These are phyloP conservation scores for Didymella glomerata DNA, from an alignment of 2,329 filamentous ascomycete species.

Conservation along the genomic window DNA sequence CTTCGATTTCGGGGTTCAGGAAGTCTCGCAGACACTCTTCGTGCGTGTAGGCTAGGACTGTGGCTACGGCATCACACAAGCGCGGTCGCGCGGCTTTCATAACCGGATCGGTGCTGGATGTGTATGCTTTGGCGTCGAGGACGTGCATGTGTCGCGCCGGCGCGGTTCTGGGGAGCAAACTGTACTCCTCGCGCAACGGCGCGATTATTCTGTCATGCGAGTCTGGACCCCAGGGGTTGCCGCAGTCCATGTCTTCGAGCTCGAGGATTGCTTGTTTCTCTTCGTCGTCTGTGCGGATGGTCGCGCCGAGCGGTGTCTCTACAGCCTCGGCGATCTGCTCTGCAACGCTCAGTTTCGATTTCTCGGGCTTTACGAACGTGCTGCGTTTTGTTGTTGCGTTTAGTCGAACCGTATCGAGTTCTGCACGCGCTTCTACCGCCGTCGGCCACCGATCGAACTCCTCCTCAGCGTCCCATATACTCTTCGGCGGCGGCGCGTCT, in stretches of 20 bases:
- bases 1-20: conserved; percentile 20
- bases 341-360: not conserved
- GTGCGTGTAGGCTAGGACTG: conserved; percentile 21
- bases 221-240: conserved; percentile 20
- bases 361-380: conserved; percentile 3
- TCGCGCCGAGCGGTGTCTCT: conserved; percentile 1
- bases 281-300: not conserved
- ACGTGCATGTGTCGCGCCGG: conserved; percentile 24
- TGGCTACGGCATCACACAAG: conserved; percentile 30
- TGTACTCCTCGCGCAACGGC: conserved; percentile 9
- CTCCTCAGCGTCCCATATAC: conserved; percentile 26
- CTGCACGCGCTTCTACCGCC: conserved; percentile 1
- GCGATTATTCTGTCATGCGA: conserved; percentile 24
- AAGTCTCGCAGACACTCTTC: conserved; percentile 26
- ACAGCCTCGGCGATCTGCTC: conserved; percentile 10
- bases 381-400: conserved; percentile 15
- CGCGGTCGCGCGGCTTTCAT: conserved; percentile 21
- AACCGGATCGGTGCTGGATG: conserved; percentile 11
- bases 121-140: conserved; percentile 21
- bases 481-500: conserved; percentile 9
- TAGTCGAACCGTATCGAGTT: conserved; percentile 6
- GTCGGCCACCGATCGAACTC: conserved; percentile 26
- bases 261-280: conserved; percentile 17
- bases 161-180: conserved; percentile 1
- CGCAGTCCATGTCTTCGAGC: conserved; percentile 23